Conservation (phyloP, 2,329 filamentous ascomycete species). For the Diaporthe ampelina region DNA sequence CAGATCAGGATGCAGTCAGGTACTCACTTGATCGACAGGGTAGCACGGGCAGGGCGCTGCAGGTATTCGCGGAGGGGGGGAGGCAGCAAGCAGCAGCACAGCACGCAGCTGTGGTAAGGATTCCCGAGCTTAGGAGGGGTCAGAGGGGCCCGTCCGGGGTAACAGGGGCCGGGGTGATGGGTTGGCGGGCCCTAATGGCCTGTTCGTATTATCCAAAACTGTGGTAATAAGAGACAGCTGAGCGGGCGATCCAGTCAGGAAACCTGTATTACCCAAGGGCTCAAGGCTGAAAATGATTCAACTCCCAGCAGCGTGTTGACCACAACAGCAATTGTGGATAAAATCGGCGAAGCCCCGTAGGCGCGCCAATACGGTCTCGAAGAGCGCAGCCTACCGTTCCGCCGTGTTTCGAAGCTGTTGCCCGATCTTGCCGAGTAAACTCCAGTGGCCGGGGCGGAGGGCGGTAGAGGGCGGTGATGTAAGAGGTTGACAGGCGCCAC, state of each 20-base stretch:
- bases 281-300: neutral
- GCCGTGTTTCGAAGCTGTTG: slow-evolving; percentile 11
- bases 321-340: slow-evolving; percentile 15
- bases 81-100: neutral
- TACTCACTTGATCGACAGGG: slow-evolving; percentile 28
- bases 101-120: slow-evolving; percentile 15
- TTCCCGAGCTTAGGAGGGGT: slow-evolving; percentile 27
- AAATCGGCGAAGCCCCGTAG: slow-evolving; percentile 3
- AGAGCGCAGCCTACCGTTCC: neutral
- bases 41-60: slow-evolving; percentile 12
- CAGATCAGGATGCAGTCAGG: slow-evolving; percentile 26
- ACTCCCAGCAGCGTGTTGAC: neutral
- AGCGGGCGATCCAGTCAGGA: slow-evolving; percentile 15
- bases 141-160: slow-evolving; percentile 36
- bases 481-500: slow-evolving; percentile 12
- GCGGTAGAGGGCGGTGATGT: neutral
- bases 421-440: slow-evolving; percentile 29
- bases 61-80: slow-evolving; percentile 11
- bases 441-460: slow-evolving; percentile 15
- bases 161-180: slow-evolving; percentile 21
- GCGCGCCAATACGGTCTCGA: slow-evolving; percentile 26
- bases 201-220: slow-evolving; percentile 31
- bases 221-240: slow-evolving; percentile 4
- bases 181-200: slow-evolving; percentile 2
- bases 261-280: slow-evolving; percentile 6